Conservation (phyloP, 306 rosid species). For the Prunus mongolica region DNA sequence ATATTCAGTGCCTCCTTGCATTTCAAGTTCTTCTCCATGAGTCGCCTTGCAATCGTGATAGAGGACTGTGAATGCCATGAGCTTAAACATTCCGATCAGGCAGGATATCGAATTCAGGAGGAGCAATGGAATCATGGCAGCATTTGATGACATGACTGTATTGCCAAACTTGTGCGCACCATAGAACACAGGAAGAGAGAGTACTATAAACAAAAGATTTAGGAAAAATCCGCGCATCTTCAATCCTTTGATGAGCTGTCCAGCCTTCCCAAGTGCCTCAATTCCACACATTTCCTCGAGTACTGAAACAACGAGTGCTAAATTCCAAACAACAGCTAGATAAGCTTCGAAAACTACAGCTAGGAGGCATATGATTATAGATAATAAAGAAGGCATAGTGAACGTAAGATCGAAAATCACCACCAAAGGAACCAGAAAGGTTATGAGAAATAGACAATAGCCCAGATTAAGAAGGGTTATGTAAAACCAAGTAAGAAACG, state of each 20-base stretch:
- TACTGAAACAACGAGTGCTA: conserved; percentile 19
- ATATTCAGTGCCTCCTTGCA: conserved; percentile 13
- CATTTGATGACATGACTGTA: background rate
- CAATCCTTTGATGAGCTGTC: conserved; percentile 11
- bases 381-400: background rate
- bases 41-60: conserved; percentile 22
- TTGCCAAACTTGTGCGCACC: background rate
- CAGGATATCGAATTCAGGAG: background rate
- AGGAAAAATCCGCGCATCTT: conserved; percentile 15
- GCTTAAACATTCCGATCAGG: background rate
- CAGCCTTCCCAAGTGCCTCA: conserved; percentile 25
- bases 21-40: conserved; percentile 20
- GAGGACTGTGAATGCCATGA: conserved; percentile 19
- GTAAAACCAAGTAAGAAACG: conserved; percentile 11
- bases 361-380: background rate
- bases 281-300: conserved; percentile 23
- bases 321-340: conserved; percentile 17
- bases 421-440: background rate
- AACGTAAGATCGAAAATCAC: background rate
- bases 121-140: background rate
- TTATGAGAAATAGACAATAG: background rate
- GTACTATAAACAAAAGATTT: background rate
- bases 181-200: too few relatives aligned
- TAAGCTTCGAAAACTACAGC: background rate
- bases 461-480: conserved; percentile 8